Evolutionary conservation across 1,284 basidiomycete genomes (phyloP), one percentile per base, ranked within the genome.

Genomic region (Marasmius oreades): DNA sequence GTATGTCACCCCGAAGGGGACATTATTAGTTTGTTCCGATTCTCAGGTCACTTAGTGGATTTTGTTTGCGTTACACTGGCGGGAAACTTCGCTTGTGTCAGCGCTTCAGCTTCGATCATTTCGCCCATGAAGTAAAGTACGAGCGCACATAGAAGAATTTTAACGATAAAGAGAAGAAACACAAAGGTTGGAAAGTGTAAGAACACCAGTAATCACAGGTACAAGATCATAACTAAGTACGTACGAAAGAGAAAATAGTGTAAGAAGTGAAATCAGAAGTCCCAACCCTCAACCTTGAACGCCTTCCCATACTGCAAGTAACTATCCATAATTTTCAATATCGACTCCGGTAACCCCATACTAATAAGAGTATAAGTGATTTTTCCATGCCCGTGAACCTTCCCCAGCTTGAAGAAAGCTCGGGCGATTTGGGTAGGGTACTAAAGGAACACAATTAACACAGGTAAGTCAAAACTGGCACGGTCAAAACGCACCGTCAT

Each of bases 371-470:
- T 96, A 69, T 95, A 98, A 52, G 88, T 85, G 58, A 98, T 94
- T 76, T 99, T 99, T 55, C 86, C 89, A 62, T 95, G 88, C 0
- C 97, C 97, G 64, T 98, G 95, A n/a, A 91, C 84, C 68, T 90
- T 86, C 14, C 95, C 95, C 16, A 99, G 78, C 71, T 94, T 95
- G 85, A 93, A 98, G 66, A 98, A 84, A 57, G 88, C 85, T 48
- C 90, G 85, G 0, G 94, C 93, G 44, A 98, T 93, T 59, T 89
- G 84, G 1, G 93, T 93, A 1, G 96, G 96, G 69, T 92, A 98
- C 88, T 93, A 63, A 37, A 55, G 51, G 26, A 20, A 42, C 16
- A 37, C 42, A 52, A 57, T 55, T 18, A 36, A 48, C 5, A 20
- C 48, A 34, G 12, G 55, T 36, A 14, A 24, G 6, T 22, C 20